Evolutionary conservation across 2,329 filamentous ascomycete genomes (phyloP), one percentile per base, ranked within the genome.

Genomic region (Pestalotiopsis sp.): DNA sequence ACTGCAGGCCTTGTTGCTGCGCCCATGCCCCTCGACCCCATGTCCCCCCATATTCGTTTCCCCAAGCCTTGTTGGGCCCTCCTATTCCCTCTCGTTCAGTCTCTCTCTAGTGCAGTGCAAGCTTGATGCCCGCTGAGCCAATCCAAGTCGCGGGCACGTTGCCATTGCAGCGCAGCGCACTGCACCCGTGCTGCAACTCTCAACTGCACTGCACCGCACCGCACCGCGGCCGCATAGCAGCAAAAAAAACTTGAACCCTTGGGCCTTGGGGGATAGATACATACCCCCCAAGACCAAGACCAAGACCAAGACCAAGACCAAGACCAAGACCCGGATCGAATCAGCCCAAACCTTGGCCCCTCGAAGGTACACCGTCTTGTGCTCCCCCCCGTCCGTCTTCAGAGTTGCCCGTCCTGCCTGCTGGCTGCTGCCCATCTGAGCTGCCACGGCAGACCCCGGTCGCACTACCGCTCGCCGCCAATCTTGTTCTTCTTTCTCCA

Each of bases 371-470:
- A 31, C 59, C 59, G 31, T 66, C 64, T 25, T 57, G 25, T 60
- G 31, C 31, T 25, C 25, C 25, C 62, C 62, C 45, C 45, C 62
- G 39, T 39, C 41, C 45, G 39, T 41, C 39, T 31, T 31, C 14
- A 25, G 39, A 63, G 12, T 63, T 23, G 31, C 60, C 14, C 25
- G 60, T 31, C 60, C 25, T 36, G 17, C 25, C 31, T 31, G 59
- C 59, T 20, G 6, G 20, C 38, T 23, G 17, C 27, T 64, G 62
- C 38, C 36, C 62, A 41, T 52, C 62, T 49, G 62, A 38, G 36
- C 41, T 58, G 56, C 64, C 56, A 56, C 64, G 39, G 52, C 38
- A 66, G 64, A 59, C 64, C 64, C 64, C 52, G 64, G 64, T 60
- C 52, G 38, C 64, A 66, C 52, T 59, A 59, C 64, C 64, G 27